A percentile compares a stretch with the other conserved stretches of the same genome.
These are phyloP conservation scores for Fusarium xyrophilum DNA, from an alignment of 2,329 filamentous ascomycete species.

Conservation along the genomic window DNA sequence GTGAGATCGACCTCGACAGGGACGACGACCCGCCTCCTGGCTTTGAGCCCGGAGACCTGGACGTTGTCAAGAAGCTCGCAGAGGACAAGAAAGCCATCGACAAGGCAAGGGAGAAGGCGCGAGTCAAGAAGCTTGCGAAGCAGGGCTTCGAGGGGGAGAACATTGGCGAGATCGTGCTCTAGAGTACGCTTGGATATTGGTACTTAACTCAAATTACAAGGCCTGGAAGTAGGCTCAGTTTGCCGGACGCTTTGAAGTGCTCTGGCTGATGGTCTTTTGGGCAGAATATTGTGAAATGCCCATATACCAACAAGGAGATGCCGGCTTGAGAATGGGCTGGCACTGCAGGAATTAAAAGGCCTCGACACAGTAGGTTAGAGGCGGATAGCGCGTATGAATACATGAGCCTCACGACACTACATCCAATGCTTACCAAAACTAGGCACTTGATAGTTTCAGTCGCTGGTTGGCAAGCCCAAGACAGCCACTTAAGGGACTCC, in stretches of 20 bases:
- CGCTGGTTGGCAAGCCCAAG: neutral
- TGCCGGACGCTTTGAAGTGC: conserved; percentile 5
- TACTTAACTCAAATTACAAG: conserved; percentile 8
- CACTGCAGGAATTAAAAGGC: conserved; percentile 5
- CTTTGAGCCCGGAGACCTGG: conserved; percentile 69
- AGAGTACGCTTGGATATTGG: conserved; percentile 8
- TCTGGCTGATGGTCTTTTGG: conserved; percentile 43
- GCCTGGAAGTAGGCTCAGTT: neutral
- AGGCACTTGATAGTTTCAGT: neutral
- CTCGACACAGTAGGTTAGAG: conserved; percentile 23
- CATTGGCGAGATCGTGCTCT: conserved; percentile 75
- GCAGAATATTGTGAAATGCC: conserved; percentile 73
- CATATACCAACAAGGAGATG: conserved; percentile 22
- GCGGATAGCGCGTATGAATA: conserved; percentile 31
- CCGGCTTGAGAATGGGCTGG: conserved; percentile 4
- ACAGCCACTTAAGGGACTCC: neutral
- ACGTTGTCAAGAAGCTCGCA: conserved; percentile 74
- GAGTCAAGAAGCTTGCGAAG: conserved; percentile 72
- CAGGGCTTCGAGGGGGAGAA: conserved; percentile 91
- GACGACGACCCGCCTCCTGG: conserved; percentile 86
- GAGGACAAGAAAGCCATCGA: conserved; percentile 73
- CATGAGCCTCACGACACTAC: conserved; percentile 13
- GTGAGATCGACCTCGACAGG: conserved; percentile 95
- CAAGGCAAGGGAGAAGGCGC: conserved; percentile 75
- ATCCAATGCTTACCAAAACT: neutral